Conservation (phyloP, 148 eudicot genomes). For the Rheum nobile region DNA sequence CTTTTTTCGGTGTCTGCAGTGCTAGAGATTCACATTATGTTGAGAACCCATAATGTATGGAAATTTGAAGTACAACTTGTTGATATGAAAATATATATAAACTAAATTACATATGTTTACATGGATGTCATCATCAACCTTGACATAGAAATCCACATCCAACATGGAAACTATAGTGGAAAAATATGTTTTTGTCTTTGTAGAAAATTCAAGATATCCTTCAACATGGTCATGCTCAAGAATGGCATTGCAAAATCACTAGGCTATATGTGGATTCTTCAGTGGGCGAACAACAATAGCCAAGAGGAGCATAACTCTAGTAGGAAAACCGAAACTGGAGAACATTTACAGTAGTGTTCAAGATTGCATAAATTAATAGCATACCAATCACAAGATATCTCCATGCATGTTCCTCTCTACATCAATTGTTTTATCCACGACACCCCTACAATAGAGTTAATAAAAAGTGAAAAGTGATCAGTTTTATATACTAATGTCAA, state of each 20-base stretch:
- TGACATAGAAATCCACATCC: slow-evolving; percentile 18
- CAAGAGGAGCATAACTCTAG: background rate
- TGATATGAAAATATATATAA: background rate
- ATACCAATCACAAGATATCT: slow-evolving; percentile 33
- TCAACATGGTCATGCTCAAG: slow-evolving; percentile 13
- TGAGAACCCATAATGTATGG: background rate
- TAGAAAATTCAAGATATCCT: slow-evolving; percentile 16
- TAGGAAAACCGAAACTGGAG: background rate
- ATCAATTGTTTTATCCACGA: slow-evolving; percentile 35
- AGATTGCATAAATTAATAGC: background rate
- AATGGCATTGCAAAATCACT: background rate
- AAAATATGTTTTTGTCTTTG: slow-evolving; percentile 15
- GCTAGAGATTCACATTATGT: background rate
- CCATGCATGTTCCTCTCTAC: slow-evolving; percentile 32
- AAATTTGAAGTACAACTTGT: background rate
- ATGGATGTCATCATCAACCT: slow-evolving; percentile 19
- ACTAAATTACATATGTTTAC: slow-evolving; percentile 15
- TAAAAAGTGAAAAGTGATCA: background rate
- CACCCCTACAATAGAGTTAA: slow-evolving; percentile 31
- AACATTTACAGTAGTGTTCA: background rate
- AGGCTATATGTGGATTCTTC: too few relatives aligned
- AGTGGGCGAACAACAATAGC: too few relatives aligned
- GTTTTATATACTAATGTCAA: too few relatives aligned
- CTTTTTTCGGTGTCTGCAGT: slow-evolving; percentile 10
- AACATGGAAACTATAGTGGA: slow-evolving; percentile 10